A percentile compares a stretch with the other conserved stretches of the same genome.
phyloP scores from a whole-genome alignment of 2,329 filamentous ascomycete species.

The Cucurbitaria berberidis region DNA sequence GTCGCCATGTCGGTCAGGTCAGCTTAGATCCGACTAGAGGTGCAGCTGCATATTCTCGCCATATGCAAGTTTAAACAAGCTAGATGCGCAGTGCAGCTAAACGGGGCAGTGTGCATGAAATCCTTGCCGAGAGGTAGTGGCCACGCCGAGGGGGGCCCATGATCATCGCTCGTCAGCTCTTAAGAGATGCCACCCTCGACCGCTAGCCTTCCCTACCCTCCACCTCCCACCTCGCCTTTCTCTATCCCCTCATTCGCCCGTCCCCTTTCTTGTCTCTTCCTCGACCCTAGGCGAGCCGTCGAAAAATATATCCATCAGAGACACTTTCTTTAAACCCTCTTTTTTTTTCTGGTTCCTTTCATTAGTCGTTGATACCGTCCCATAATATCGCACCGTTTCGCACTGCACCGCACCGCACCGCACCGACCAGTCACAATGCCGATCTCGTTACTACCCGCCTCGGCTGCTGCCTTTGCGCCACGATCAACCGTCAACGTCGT shows the following conservation, averaged over 20 bases:
- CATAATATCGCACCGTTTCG: constrained; percentile 44
- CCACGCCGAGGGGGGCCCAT: constrained; percentile 42
- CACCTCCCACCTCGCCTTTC: constrained; percentile 53
- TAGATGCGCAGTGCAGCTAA: constrained; percentile 46
- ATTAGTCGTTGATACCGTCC: constrained; percentile 46
- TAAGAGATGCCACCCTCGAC: constrained; percentile 48
- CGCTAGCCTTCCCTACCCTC: constrained; percentile 49
- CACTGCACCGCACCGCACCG: too few species aligned
- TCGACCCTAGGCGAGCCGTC: constrained; percentile 45
- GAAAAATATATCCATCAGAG: constrained; percentile 46
- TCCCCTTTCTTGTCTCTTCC: constrained; percentile 46
- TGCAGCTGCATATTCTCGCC: constrained; percentile 45
- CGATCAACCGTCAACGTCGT: constrained; percentile 94
- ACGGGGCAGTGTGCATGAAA: constrained; percentile 49
- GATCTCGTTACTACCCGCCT: constrained; percentile 90
- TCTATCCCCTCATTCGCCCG: constrained; percentile 50
- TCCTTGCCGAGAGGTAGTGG: constrained; percentile 44
- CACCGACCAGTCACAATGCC: constrained; percentile 67
- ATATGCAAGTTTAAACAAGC: constrained; percentile 47
- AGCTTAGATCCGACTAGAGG: constrained; percentile 47
- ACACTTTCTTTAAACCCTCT: constrained; percentile 39
- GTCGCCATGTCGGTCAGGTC: constrained; percentile 42
- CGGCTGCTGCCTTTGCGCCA: constrained; percentile 94
- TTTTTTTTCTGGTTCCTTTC: constrained; percentile 45
- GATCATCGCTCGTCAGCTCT: constrained; percentile 44